These are phyloP conservation scores for Salvia rosmarinus DNA, from an alignment of 257 asterid genomes.

Conservation along the genomic window DNA sequence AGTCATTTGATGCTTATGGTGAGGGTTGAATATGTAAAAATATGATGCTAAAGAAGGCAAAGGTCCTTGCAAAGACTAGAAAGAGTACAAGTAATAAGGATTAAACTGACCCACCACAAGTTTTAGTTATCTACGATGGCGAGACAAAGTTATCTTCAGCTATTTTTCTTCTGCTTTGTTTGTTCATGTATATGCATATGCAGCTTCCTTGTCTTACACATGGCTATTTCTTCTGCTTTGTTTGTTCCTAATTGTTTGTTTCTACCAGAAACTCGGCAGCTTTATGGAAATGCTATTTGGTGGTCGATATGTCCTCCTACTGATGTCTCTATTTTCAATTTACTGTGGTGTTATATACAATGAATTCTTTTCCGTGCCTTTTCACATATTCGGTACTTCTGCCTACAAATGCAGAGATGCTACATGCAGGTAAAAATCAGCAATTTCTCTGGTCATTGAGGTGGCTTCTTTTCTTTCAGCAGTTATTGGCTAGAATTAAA, in stretches of 20 bases:
- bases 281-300: slow-evolving; percentile 98
- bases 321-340: slow-evolving; percentile 90
- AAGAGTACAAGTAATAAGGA: slow-evolving; percentile 13
- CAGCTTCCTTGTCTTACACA: slow-evolving; percentile 17
- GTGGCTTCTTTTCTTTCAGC: slow-evolving; percentile 19
- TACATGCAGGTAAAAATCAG: slow-evolving; percentile 68
- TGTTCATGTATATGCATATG: slow-evolving; percentile 14
- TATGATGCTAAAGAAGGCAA: slow-evolving; percentile 1
- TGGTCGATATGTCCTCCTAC: slow-evolving; percentile 78
- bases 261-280: slow-evolving; percentile 85
- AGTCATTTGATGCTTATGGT: slow-evolving; percentile 12
- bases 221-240: slow-evolving; percentile 13
- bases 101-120: neutral
- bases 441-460: slow-evolving; percentile 23
- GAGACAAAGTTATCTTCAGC: neutral
- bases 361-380: slow-evolving; percentile 93
- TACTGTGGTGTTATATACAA: slow-evolving; percentile 94
- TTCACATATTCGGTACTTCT: slow-evolving; percentile 86
- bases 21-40: slow-evolving; percentile 8
- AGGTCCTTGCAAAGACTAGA: slow-evolving; percentile 1
- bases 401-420: slow-evolving; percentile 90
- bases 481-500: slow-evolving; percentile 1
- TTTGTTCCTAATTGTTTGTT: slow-evolving; percentile 33
- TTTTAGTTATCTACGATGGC: slow-evolving; percentile 15
- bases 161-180: neutral